Evolutionary conservation across 148 eudicot genomes (phyloP).

Genomic region (Silene latifolia): DNA sequence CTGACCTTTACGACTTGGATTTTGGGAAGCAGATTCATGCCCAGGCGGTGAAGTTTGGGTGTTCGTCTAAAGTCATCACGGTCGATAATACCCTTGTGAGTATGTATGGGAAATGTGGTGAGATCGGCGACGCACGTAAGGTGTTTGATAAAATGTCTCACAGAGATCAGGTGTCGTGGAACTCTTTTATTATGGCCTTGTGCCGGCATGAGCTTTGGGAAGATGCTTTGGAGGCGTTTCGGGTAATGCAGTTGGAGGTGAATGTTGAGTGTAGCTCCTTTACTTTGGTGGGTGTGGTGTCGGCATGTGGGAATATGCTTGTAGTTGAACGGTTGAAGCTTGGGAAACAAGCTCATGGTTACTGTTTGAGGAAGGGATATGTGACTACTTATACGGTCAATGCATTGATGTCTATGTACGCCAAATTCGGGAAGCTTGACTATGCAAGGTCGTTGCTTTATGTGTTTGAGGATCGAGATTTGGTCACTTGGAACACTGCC

Average conservation of each 20-base stretch:
- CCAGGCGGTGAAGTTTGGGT: conserved; percentile 56
- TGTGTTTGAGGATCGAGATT: conserved; percentile 45
- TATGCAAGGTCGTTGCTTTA: conserved; percentile 56
- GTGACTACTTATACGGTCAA: conserved; percentile 50
- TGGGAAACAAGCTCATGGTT: conserved; percentile 78
- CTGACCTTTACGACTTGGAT: conserved; percentile 44
- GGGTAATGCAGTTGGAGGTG: conserved; percentile 46
- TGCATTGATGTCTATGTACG: conserved; percentile 85
- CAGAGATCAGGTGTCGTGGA: conserved; percentile 85
- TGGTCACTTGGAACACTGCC: conserved; percentile 88
- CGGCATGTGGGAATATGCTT: conserved; percentile 55
- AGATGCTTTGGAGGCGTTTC: conserved; percentile 55
- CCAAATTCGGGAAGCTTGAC: conserved; percentile 60
- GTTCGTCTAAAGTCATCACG: conserved; percentile 31
- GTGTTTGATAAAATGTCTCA: conserved; percentile 67
- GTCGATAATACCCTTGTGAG: conserved; percentile 71
- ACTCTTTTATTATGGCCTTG: conserved; percentile 61
- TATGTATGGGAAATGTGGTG: conserved; percentile 71
- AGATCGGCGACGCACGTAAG: conserved; percentile 39
- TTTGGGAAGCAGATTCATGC: conserved; percentile 63
- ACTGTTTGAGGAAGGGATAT: conserved; percentile 59
- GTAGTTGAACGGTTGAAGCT: conserved; percentile 46
- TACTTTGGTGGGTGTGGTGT: conserved; percentile 64
- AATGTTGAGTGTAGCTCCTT: conserved; percentile 56
- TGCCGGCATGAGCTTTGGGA: conserved; percentile 66